Conservation (phyloP, 352 stramenopile genomes). For the Globisporangium radiosum region DNA sequence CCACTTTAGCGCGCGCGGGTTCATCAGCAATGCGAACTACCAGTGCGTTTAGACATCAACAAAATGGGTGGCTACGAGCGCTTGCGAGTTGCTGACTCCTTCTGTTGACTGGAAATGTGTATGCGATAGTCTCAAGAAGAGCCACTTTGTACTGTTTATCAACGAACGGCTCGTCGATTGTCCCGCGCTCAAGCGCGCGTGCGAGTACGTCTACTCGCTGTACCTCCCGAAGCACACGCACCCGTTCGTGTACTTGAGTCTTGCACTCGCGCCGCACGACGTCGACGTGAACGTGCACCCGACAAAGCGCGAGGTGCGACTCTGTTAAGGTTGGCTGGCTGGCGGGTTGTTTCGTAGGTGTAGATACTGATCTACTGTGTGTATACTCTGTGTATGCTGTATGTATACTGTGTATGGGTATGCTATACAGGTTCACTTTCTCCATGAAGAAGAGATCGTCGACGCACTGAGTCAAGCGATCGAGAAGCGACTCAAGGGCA, state of each 20-base stretch:
- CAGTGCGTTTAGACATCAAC: slow-evolving; percentile 28
- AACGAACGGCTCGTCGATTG: slow-evolving; percentile 97
- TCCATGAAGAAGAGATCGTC: slow-evolving; percentile 94
- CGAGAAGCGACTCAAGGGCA: slow-evolving; percentile 75
- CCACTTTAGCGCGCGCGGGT: slow-evolving; percentile 40
- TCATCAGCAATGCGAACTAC: slow-evolving; percentile 88
- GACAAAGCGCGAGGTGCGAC: slow-evolving; percentile 91
- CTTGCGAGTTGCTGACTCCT: background rate
- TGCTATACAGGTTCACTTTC: slow-evolving; percentile 86
- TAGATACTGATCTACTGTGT: background rate
- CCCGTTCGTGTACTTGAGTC: slow-evolving; percentile 97
- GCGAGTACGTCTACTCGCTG: slow-evolving; percentile 93
- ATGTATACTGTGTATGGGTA: too few relatives aligned
- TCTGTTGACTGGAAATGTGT: background rate
- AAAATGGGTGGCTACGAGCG: too few relatives aligned
- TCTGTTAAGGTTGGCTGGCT: background rate
- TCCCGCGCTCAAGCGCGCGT: slow-evolving; percentile 83
- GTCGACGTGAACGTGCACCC: slow-evolving; percentile 99
- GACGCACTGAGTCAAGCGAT: slow-evolving; percentile 71
- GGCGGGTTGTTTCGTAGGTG: background rate
- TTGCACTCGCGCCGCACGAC: slow-evolving; percentile 90
- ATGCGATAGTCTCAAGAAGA: slow-evolving; percentile 64
- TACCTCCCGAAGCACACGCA: slow-evolving; percentile 92
- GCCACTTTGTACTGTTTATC: slow-evolving; percentile 94
- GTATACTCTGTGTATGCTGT: too few relatives aligned